A percentile compares a stretch with the other conserved stretches of the same genome.
Conservation (phyloP, 306 rosid genomes). For the Senna siamea region DNA sequence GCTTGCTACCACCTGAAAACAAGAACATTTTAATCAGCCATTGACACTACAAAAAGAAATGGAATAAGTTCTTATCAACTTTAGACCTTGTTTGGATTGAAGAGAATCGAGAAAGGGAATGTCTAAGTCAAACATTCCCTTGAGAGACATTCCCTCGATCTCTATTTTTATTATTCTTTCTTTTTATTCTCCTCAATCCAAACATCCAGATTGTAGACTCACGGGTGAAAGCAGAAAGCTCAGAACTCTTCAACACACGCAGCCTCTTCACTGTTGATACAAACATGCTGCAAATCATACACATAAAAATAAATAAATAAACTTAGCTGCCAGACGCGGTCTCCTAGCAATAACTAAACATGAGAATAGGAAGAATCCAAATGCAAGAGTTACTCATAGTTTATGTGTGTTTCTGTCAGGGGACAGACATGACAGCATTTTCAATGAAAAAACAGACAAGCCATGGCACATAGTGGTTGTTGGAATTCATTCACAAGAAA, state of each 20-base stretch:
- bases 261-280: conserved; percentile 90
- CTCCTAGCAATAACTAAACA: conserved; percentile 30
- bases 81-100: background rate
- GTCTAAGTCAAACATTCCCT: no score
- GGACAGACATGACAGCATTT: background rate
- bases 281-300: conserved; percentile 78
- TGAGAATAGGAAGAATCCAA: conserved; percentile 2
- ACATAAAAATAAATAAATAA: background rate
- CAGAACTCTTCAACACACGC: conserved; percentile 91
- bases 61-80: no score
- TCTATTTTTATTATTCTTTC: no score
- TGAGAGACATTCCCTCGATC: no score
- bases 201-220: conserved; percentile 51
- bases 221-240: conserved; percentile 82
- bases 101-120: background rate
- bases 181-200: background rate
- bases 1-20: conserved; percentile 54
- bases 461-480: conserved; percentile 42
- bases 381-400: conserved; percentile 14
- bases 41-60: background rate
- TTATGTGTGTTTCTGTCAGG: background rate
- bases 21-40: background rate
- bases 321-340: conserved; percentile 24
- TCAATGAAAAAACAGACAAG: conserved; percentile 39
- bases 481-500: conserved; percentile 33